Percentiles rank a stretch among this genome's conserved stretches.
Conservation (phyloP, 805 yeast genomes). For the Monosporozyma servazzii region DNA sequence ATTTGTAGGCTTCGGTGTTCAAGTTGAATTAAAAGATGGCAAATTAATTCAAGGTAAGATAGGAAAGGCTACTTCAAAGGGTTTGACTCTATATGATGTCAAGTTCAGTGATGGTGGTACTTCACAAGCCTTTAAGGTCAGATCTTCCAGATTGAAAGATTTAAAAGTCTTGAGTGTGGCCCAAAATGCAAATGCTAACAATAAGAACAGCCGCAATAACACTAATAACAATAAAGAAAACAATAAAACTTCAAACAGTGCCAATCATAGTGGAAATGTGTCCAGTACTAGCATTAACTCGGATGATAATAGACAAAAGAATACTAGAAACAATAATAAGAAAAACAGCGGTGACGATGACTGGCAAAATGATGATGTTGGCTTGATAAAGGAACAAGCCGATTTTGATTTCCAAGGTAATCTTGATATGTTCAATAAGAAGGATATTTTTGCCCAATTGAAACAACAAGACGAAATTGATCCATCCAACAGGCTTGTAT, state of each 20-base stretch:
- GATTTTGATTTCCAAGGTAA: conserved; percentile 86
- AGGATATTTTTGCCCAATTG: conserved; percentile 68
- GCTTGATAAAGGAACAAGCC: conserved; percentile 37
- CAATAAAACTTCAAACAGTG: conserved; percentile 3
- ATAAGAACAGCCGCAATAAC: conserved; percentile 14
- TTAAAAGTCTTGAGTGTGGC: conserved; percentile 25
- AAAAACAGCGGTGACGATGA: conserved; percentile 24
- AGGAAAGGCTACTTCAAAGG: conserved; percentile 34
- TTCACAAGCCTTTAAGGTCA: conserved; percentile 28
- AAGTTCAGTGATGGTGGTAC: conserved; percentile 25
- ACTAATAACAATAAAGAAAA: conserved; percentile 7
- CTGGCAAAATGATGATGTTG: conserved; percentile 43
- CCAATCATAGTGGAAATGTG: conserved; percentile 1
- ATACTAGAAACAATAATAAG: conserved; percentile 28
- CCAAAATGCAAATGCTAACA: conserved; percentile 31
- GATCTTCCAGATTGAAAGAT: conserved; percentile 30
- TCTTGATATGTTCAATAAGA: conserved; percentile 73
- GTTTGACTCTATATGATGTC: conserved; percentile 34
- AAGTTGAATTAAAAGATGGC: conserved; percentile 36
- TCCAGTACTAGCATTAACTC: conserved; percentile 12
- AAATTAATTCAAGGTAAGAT: conserved; percentile 33
- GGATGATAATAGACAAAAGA: conserved; percentile 2
- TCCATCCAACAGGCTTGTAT: conserved; percentile 57
- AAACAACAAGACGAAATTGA: conserved; percentile 52
- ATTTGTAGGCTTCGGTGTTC: conserved; percentile 40